A percentile compares a stretch with the other conserved stretches of the same genome.
Evolutionary conservation across 1,284 basidiomycete genomes (phyloP).

Genomic region (Ceratobasidium sp.): DNA sequence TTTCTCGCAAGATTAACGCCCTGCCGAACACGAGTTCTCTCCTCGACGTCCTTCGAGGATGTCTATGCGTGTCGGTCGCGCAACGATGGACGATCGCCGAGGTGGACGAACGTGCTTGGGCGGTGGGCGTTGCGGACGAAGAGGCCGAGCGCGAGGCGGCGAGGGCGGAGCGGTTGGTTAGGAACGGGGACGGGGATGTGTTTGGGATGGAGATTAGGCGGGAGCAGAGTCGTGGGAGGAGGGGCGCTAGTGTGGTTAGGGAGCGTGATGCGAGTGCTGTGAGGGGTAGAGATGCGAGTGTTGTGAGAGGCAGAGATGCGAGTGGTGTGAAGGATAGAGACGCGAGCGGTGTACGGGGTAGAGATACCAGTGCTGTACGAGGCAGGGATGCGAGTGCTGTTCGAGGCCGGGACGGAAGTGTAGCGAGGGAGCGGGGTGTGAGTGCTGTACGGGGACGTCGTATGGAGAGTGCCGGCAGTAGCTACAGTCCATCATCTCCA

Average conservation of each 20-base stretch:
- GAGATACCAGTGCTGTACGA: too few species aligned
- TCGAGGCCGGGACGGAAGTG: not conserved
- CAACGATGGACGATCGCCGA: constrained; percentile 80
- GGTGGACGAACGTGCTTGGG: constrained; percentile 83
- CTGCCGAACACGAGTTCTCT: constrained; percentile 72
- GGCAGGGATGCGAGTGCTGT: too few species aligned
- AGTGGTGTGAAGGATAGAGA: not conserved
- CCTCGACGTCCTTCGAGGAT: constrained; percentile 80
- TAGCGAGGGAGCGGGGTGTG: constrained; percentile 13
- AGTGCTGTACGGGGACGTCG: constrained; percentile 30
- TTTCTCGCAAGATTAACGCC: constrained; percentile 65
- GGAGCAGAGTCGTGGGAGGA: constrained; percentile 16
- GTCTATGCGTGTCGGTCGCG: constrained; percentile 71
- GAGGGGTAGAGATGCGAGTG: not conserved
- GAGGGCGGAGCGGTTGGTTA: constrained; percentile 7
- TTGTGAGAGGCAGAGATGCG: not conserved
- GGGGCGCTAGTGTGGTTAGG: constrained; percentile 12
- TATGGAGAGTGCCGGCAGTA: constrained; percentile 33
- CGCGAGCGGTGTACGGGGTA: too few species aligned
- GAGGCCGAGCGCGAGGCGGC: constrained; percentile 45
- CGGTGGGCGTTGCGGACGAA: constrained; percentile 76
- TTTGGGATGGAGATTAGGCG: constrained; percentile 27
- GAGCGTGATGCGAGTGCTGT: not conserved
- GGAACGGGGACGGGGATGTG: constrained; percentile 5
- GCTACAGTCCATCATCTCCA: constrained; percentile 40